A percentile compares a stretch with the other conserved stretches of the same genome.
These are phyloP conservation scores for Sporopachydermia lactativora DNA, from an alignment of 805 yeast species.

Conservation along the genomic window DNA sequence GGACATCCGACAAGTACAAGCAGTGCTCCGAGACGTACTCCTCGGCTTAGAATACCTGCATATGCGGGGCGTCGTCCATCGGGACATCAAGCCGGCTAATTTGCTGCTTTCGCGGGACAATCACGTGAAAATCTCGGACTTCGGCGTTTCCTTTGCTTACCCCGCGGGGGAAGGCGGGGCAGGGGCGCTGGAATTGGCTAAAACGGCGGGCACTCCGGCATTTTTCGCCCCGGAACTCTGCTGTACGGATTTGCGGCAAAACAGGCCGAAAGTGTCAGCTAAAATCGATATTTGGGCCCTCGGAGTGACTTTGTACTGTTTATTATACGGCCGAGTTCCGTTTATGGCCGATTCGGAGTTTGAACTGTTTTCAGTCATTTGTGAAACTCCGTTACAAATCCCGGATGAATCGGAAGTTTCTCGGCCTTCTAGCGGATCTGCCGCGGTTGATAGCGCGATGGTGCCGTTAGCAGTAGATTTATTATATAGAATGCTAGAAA, in stretches of 20 bases:
- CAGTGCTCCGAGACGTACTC: constrained; percentile 69
- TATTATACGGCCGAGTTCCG: constrained; percentile 79
- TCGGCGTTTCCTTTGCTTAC: constrained; percentile 80
- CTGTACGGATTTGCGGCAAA: constrained; percentile 32
- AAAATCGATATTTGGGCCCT: constrained; percentile 97
- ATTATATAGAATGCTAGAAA: constrained; percentile 2
- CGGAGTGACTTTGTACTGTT: constrained; percentile 83
- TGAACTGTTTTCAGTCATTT: constrained; percentile 74
- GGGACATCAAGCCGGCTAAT: constrained; percentile 95
- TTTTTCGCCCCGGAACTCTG: constrained; percentile 93
- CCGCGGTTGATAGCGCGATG: constrained; percentile 15
- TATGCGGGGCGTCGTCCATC: constrained; percentile 78
- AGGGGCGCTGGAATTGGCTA: constrained; percentile 72
- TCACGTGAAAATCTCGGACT: constrained; percentile 85
- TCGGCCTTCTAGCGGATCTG: background rate
- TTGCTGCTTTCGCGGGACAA: constrained; percentile 55
- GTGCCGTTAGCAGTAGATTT: constrained; percentile 16
- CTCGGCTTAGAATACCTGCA: constrained; percentile 85
- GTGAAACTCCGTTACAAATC: constrained; percentile 39
- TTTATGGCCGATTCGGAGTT: constrained; percentile 79
- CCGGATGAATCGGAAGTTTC: constrained; percentile 26
- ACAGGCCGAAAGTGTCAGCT: constrained; percentile 44
- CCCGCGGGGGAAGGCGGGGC: constrained; percentile 27
- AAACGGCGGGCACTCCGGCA: constrained; percentile 97
- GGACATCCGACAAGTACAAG: constrained; percentile 50